These are phyloP conservation scores for Haplosporangium sp. DNA, from an alignment of 371 early-diverging fungal species.

Conservation along the genomic window DNA sequence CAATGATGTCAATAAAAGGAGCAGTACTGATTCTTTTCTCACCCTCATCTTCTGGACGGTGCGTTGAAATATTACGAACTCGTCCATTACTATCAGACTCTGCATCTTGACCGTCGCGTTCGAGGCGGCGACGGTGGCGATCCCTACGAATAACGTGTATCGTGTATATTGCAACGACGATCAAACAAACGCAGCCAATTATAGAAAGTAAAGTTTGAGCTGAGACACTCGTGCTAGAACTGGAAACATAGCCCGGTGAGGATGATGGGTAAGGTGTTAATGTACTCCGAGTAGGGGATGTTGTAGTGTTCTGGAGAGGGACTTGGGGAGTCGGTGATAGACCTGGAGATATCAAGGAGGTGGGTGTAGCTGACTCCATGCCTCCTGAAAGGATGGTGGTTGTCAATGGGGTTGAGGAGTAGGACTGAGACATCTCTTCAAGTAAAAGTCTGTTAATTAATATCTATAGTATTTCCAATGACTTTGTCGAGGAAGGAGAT, in stretches of 20 bases:
- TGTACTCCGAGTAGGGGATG: not conserved
- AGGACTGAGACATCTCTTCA: not conserved
- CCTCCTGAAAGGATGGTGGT: not conserved
- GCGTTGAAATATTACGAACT: conserved; percentile 16
- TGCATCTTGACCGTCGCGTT: not conserved
- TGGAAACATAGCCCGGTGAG: not conserved
- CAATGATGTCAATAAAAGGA: conserved; percentile 5
- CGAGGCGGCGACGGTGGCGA: conserved; percentile 28
- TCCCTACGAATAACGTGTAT: conserved; percentile 27
- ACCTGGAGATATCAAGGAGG: not conserved
- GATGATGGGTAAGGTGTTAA: not conserved
- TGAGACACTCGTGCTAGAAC: not conserved
- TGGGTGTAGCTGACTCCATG: not conserved
- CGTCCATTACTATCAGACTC: not conserved
- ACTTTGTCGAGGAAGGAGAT: too few relatives aligned
- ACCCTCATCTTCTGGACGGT: conserved; percentile 31
- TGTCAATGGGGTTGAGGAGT: not conserved
- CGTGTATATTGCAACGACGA: conserved; percentile 27
- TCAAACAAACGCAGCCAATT: conserved; percentile 13
- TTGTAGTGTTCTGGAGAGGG: not conserved
- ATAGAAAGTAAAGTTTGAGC: conserved; percentile 29
- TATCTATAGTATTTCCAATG: too few relatives aligned
- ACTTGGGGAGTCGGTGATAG: not conserved
- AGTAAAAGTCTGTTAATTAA: not conserved
- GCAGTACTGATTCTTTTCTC: conserved; percentile 15